Conservation (phyloP, 1,284 basidiomycete species). For the Fomitopsis pinicola region DNA sequence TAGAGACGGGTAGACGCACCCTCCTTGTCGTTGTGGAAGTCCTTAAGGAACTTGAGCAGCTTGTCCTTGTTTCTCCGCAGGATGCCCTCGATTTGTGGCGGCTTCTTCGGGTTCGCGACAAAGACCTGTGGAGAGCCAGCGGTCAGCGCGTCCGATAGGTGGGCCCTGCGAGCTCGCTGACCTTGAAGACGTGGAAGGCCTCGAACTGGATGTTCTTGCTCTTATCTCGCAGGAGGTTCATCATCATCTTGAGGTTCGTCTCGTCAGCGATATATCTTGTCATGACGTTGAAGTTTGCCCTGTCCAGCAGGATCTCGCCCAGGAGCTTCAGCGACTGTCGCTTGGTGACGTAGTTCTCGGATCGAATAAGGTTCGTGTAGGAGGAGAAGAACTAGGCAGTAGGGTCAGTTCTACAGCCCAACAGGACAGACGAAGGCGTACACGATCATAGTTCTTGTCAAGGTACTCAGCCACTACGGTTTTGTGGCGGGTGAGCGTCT, state of each 20-base stretch:
- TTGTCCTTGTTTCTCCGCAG: constrained; percentile 93
- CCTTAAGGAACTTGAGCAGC: constrained; percentile 82
- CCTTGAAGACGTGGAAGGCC: constrained; percentile 99
- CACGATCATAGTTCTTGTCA: constrained; percentile 94
- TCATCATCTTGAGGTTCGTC: constrained; percentile 99
- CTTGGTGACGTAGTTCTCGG: constrained; percentile 98
- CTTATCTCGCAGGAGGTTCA: constrained; percentile 96
- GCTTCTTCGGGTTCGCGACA: constrained; percentile 99
- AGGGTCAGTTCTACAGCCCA: not conserved
- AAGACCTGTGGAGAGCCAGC: constrained; percentile 64
- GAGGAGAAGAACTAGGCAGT: constrained; percentile 83
- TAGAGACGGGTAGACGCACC: constrained; percentile 41
- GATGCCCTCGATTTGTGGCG: constrained; percentile 90
- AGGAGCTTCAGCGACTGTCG: constrained; percentile 97
- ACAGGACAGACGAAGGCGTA: constrained; percentile 34
- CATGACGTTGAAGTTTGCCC: constrained; percentile 98
- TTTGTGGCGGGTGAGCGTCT: constrained; percentile 94
- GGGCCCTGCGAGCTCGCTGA: constrained; percentile 25
- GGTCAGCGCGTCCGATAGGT: not conserved
- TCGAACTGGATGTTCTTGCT: constrained; percentile 99
- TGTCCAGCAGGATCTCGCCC: constrained; percentile 95
- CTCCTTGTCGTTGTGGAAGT: constrained; percentile 98
- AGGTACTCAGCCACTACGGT: constrained; percentile 95
- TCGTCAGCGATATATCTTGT: constrained; percentile 93
- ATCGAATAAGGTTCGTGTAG: constrained; percentile 89